These are phyloP conservation scores for Peronospora farinosa DNA, from an alignment of 352 stramenopile species.

Conservation along the genomic window DNA sequence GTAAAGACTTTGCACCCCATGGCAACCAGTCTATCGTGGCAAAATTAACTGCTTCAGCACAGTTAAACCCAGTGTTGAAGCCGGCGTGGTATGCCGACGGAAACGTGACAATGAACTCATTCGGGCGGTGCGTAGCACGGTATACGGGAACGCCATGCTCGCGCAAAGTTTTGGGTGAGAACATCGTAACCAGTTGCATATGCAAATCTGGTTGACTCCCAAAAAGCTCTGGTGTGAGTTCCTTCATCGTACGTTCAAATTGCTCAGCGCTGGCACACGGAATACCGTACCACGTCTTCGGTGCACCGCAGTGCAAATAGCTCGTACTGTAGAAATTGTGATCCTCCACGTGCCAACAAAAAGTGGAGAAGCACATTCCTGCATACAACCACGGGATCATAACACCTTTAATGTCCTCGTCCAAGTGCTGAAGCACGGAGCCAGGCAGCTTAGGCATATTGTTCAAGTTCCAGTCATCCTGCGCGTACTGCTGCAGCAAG, in stretches of 20 bases:
- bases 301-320: slow-evolving; percentile 95
- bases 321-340: slow-evolving; percentile 99
- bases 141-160: slow-evolving; percentile 91
- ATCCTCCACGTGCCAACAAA: slow-evolving; percentile 99
- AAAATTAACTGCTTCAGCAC: slow-evolving; percentile 89
- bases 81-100: slow-evolving; percentile 96
- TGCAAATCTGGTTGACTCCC: slow-evolving; percentile 93
- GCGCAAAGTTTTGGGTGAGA: slow-evolving; percentile 57
- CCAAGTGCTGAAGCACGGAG: slow-evolving; percentile 93
- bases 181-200: slow-evolving; percentile 88
- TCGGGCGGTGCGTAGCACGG: slow-evolving; percentile 90
- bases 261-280: slow-evolving; percentile 86
- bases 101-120: slow-evolving; percentile 99
- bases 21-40: slow-evolving; percentile 85
- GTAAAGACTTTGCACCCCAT: slow-evolving; percentile 65
- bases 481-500: slow-evolving; percentile 64
- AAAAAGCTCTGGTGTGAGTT: slow-evolving; percentile 92
- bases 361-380: slow-evolving; percentile 97
- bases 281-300: slow-evolving; percentile 98
- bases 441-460: slow-evolving; percentile 93
- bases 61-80: slow-evolving; percentile 96
- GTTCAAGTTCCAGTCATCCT: slow-evolving; percentile 97
- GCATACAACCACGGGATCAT: slow-evolving; percentile 99
- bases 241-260: slow-evolving; percentile 87
- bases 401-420: slow-evolving; percentile 96